A percentile compares a stretch with the other conserved stretches of the same genome.
These are phyloP conservation scores for Ustilago loliicola DNA, from an alignment of 1,284 basidiomycete genomes.

Conservation along the genomic window DNA sequence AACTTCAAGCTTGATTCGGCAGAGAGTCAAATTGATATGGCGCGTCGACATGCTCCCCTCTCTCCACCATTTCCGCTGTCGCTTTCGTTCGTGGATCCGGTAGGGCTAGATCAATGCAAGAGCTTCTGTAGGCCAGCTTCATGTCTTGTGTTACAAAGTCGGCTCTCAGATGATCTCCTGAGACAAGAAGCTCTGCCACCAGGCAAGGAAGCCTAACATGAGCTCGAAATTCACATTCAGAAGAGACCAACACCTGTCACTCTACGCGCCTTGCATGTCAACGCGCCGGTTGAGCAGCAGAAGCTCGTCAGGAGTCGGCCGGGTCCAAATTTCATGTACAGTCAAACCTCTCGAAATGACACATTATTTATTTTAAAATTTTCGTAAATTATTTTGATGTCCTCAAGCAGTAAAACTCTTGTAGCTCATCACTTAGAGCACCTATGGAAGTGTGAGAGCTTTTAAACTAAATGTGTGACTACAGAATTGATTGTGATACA, in stretches of 20 bases:
- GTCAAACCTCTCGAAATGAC: too few species aligned
- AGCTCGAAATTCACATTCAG: background rate
- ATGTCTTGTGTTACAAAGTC: background rate
- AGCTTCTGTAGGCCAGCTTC: background rate
- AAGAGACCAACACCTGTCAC: constrained; percentile 16
- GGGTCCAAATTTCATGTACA: constrained; percentile 5
- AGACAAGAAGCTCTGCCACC: background rate
- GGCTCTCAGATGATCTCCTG: background rate
- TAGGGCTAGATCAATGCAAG: background rate
- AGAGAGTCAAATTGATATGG: constrained; percentile 20
- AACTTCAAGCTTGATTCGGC: constrained; percentile 10
- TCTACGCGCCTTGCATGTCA: constrained; percentile 17
- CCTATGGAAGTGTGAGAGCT: too few species aligned
- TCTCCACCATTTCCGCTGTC: background rate
- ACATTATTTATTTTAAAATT: too few species aligned
- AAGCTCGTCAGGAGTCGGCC: constrained; percentile 8
- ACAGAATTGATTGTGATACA: too few species aligned
- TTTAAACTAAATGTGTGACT: too few species aligned
- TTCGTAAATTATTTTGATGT: too few species aligned
- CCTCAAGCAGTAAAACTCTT: too few species aligned
- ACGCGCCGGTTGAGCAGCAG: background rate
- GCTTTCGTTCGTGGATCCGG: background rate
- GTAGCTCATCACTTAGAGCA: too few species aligned
- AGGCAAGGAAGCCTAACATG: background rate
- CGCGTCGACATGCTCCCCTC: constrained; percentile 11